These are phyloP conservation scores for Chlamydomonas reinhardtii DNA, from an alignment of 163 green algal species.

Conservation along the genomic window DNA sequence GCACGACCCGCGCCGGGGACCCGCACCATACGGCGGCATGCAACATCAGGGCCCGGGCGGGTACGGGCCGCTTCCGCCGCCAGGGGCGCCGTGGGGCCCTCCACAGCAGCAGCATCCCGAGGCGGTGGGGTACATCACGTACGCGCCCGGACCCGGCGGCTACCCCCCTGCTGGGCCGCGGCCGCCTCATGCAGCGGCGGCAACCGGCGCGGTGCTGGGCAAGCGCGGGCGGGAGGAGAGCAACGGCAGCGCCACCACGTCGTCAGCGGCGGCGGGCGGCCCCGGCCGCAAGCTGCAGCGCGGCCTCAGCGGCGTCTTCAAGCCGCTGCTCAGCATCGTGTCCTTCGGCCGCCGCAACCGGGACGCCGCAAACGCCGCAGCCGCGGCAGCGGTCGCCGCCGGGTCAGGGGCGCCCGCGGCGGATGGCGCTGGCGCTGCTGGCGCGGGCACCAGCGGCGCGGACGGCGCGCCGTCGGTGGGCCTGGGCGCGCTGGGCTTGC, in stretches of 20 bases:
- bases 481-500: neutral
- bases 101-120: no score
- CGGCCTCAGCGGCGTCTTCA: conserved; percentile 17
- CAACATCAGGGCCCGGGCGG: neutral
- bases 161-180: no score
- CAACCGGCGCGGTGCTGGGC: neutral
- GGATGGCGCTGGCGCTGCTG: neutral
- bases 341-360: conserved; percentile 19
- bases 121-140: neutral
- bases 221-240: conserved; percentile 19
- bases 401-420: neutral
- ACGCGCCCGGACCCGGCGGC: neutral
- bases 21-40: no score
- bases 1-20: no score
- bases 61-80: no score
- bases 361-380: neutral
- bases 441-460: neutral
- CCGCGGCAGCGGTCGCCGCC: neutral
- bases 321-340: conserved; percentile 3
- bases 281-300: conserved; percentile 22
- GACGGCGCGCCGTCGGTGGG: neutral
- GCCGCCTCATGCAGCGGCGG: neutral
- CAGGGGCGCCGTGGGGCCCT: no score
- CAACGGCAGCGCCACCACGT: neutral
- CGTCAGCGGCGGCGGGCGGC: neutral